Evolutionary conservation across 768 basidiomycete genomes (phyloP).

Genomic region (Amanita rubescens): DNA sequence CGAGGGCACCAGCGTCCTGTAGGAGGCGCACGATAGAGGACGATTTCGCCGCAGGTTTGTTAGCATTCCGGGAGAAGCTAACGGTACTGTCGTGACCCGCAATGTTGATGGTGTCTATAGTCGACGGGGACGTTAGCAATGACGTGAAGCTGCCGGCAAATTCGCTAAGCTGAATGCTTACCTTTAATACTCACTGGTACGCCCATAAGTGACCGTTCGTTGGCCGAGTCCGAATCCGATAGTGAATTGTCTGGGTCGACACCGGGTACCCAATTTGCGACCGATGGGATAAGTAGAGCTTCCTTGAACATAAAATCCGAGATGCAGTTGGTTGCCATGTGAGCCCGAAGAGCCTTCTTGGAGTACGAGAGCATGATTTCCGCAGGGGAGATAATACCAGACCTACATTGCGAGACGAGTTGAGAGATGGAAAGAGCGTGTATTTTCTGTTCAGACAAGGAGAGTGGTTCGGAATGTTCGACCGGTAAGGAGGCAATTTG

Average conservation of each 20-base stretch:
- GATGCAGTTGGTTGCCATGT: conserved; percentile 57
- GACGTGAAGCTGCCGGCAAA: conserved; percentile 6
- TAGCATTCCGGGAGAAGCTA: conserved; percentile 47
- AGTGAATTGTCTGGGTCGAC: conserved; percentile 27
- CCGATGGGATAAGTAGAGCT: conserved; percentile 30
- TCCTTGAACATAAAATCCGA: conserved; percentile 57
- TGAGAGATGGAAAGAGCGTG: conserved; percentile 42
- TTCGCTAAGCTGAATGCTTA: conserved; percentile 10
- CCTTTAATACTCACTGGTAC: conserved; percentile 70
- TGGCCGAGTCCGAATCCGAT: conserved; percentile 22
- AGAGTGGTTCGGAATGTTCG: conserved; percentile 32
- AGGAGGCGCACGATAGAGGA: conserved; percentile 50
- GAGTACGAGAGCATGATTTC: conserved; percentile 44
- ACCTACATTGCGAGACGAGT: conserved; percentile 37
- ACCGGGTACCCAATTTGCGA: conserved; percentile 31
- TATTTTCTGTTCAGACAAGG: conserved; percentile 36
- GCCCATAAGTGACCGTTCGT: conserved; percentile 48
- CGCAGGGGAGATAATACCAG: conserved; percentile 32
- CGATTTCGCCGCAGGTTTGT: conserved; percentile 36
- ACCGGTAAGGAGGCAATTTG: conserved; percentile 34
- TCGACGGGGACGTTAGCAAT: conserved; percentile 2
- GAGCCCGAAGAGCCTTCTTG: conserved; percentile 47
- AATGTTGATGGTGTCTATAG: conserved; percentile 39
- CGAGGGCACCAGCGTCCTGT: conserved; percentile 55
- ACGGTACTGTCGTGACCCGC: conserved; percentile 54